These are phyloP conservation scores for Cordia subcordata DNA, from an alignment of 257 asterid genomes.

Conservation along the genomic window DNA sequence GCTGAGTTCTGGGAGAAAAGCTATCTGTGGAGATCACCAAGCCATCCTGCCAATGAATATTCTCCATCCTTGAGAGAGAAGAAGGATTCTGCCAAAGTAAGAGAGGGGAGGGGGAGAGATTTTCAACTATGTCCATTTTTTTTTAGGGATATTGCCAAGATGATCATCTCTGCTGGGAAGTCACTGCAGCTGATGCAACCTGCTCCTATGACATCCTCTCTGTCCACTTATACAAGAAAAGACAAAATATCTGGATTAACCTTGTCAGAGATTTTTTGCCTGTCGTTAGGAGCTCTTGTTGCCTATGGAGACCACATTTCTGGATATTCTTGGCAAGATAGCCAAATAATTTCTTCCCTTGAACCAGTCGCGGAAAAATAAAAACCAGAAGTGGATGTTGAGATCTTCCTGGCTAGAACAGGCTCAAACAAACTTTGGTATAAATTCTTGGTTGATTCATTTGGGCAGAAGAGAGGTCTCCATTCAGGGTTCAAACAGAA, in stretches of 20 bases:
- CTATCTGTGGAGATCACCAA: slow-evolving; percentile 58
- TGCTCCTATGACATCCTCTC: slow-evolving; percentile 54
- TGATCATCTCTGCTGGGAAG: slow-evolving; percentile 91
- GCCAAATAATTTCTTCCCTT: slow-evolving; percentile 33
- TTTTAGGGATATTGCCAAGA: slow-evolving; percentile 65
- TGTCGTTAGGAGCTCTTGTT: slow-evolving; percentile 73
- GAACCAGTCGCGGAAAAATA: slow-evolving; percentile 24
- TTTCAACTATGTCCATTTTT: slow-evolving; percentile 71
- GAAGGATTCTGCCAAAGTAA: slow-evolving; percentile 38
- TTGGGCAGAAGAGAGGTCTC: slow-evolving; percentile 36
- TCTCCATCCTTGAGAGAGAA: slow-evolving; percentile 29
- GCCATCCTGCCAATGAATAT: slow-evolving; percentile 32
- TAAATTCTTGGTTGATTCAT: slow-evolving; percentile 56
- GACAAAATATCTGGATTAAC: slow-evolving; percentile 57
- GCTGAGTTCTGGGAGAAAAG: slow-evolving; percentile 98
- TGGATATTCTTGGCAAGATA: slow-evolving; percentile 48
- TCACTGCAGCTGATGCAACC: slow-evolving; percentile 85
- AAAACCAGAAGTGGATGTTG: slow-evolving; percentile 23
- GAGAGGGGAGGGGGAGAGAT: slow-evolving; percentile 46
- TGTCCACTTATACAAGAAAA: slow-evolving; percentile 30
- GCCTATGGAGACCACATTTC: slow-evolving; percentile 73
- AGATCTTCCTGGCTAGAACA: slow-evolving; percentile 20
- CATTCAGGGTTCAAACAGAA: slow-evolving; percentile 20
- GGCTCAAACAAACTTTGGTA: slow-evolving; percentile 57
- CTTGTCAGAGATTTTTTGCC: slow-evolving; percentile 84